Evolutionary conservation across 2,329 filamentous ascomycete species (phyloP), one percentile per base, ranked within the genome.

Genomic region (Talaromyces amestolkiae): DNA sequence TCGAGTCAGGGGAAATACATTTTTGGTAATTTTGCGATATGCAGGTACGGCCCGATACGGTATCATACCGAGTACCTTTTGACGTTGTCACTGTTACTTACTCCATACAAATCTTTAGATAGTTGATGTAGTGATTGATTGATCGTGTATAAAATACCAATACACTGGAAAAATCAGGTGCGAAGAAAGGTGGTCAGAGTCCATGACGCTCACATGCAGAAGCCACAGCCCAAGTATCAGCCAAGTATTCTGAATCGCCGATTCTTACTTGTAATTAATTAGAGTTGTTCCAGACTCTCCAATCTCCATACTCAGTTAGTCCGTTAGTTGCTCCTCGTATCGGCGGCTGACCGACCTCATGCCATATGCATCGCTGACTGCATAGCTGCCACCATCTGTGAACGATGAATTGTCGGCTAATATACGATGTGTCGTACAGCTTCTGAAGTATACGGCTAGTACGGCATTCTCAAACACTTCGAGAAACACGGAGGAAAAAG

Each of bases 281-380:
- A 56, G 53, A 56, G 53, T 56, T 37, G 15, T 22, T 56, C n/a
- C 51, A 53, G 49, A 35, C 49, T 53, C 24, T n/a, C n/a, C 27
- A 31, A 27, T 27, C 22, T 51, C 31, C 27, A 54, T 27, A 33
- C 7, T 37, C 33, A 37, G 33, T 22, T 37, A 19, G 31, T 53
- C 51, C 27, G 10, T 1, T 13, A 11, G 17, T 56, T 37, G 19
- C n/a, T 56, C 11, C 53, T 56, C 33, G 33, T 15, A 54, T 13
- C 35, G 31, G 51, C 3, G 17, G 51, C 31, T 54, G 33, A 22
- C 53, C 24, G 24, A 17, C 8, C 7, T 13, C 27, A 31, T 31
- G 27, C 7, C 13, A 19, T 39, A 22, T 39, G 33, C 31, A 56
- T 37, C n/a, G 53, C n/a, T 56, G 53, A 37, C 53, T 22, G 33